Percentiles rank a stretch among this genome's conserved stretches.
These are phyloP conservation scores for Aspergillus melleus DNA, from an alignment of 2,329 filamentous ascomycete genomes.

Conservation along the genomic window DNA sequence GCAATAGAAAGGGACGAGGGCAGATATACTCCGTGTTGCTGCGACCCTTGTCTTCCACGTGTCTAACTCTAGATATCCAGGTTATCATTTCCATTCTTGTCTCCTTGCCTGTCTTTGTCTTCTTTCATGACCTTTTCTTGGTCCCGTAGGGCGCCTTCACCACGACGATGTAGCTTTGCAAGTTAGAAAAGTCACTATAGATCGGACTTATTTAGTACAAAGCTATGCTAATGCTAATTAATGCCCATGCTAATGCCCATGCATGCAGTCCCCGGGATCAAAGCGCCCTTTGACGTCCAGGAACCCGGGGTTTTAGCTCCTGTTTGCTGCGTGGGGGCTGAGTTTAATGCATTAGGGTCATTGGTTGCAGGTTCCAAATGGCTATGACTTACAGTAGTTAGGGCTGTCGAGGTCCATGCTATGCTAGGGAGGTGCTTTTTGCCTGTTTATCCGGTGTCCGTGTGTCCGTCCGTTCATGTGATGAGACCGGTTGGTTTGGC, in stretches of 20 bases:
- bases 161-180: too few species aligned
- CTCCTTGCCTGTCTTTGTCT: neutral
- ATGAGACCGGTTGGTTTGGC: too few species aligned
- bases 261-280: neutral
- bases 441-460: too few species aligned
- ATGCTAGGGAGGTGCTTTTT: too few species aligned
- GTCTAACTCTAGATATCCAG: slow-evolving; percentile 2
- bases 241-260: neutral
- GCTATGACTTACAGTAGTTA: neutral
- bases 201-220: too few species aligned
- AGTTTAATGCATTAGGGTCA: neutral
- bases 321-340: neutral
- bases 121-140: neutral
- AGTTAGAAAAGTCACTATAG: too few species aligned
- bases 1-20: slow-evolving; percentile 3
- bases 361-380: neutral
- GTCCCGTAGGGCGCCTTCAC: too few species aligned
- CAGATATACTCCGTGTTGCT: neutral
- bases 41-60: slow-evolving; percentile 3
- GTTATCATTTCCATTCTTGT: neutral
- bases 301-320: neutral
- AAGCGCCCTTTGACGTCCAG: neutral
- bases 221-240: too few species aligned
- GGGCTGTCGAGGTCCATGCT: too few species aligned
- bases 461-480: too few species aligned